phyloP scores from a whole-genome alignment of 2,329 filamentous ascomycete genomes.

The Neurospora sp. region DNA sequence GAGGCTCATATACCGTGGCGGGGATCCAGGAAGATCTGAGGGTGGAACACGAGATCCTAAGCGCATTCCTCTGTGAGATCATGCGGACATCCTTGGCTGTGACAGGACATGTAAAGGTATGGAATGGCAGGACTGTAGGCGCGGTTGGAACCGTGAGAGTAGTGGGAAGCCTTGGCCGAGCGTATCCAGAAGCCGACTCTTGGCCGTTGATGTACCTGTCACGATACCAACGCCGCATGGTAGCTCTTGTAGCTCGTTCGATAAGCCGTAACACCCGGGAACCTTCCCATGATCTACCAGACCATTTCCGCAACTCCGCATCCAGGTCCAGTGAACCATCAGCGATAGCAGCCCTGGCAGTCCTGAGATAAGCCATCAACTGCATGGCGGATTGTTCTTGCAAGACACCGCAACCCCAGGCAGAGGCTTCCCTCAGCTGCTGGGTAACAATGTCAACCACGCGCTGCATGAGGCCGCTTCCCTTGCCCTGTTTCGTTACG shows the following conservation, averaged over 20 bases:
- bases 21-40: conserved; percentile 82
- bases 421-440: conserved; percentile 75
- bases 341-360: conserved; percentile 26
- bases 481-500: conserved; percentile 47
- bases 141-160: conserved; percentile 72
- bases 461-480: conserved; percentile 76
- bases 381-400: conserved; percentile 41
- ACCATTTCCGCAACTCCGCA: conserved; percentile 47
- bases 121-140: conserved; percentile 90
- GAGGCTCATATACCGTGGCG: conserved; percentile 70
- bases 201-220: conserved; percentile 61
- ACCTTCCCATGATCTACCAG: conserved; percentile 75
- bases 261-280: conserved; percentile 72
- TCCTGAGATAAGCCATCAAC: conserved; percentile 36
- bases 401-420: conserved; percentile 71
- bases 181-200: conserved; percentile 51
- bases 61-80: conserved; percentile 90
- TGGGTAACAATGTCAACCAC: conserved; percentile 86
- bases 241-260: conserved; percentile 70
- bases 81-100: conserved; percentile 83
- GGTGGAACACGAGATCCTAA: conserved; percentile 86
- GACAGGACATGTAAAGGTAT: conserved; percentile 92
- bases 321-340: conserved; percentile 27
- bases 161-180: conserved; percentile 61
- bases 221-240: conserved; percentile 79